phyloP scores from a whole-genome alignment of 2,329 filamentous ascomycete genomes.

The Colletotrichum chlorophyti region DNA sequence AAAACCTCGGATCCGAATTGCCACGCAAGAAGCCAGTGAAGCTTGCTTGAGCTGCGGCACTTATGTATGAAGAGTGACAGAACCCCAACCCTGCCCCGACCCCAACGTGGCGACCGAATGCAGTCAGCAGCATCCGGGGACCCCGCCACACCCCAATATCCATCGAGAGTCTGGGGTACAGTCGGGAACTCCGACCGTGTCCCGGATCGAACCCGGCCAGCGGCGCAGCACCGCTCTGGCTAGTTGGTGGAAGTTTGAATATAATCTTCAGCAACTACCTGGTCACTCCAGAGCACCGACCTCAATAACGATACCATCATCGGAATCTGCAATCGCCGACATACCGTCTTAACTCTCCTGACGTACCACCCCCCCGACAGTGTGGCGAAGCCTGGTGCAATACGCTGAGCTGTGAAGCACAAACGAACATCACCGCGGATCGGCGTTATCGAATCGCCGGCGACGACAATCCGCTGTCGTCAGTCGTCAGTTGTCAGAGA shows the following conservation, averaged over 20 bases:
- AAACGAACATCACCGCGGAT: background rate
- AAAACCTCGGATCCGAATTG: background rate
- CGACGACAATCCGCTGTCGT: background rate
- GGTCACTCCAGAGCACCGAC: background rate
- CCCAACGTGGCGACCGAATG: background rate
- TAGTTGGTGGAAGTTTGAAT: constrained; percentile 20
- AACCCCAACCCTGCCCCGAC: background rate
- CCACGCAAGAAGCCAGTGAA: background rate
- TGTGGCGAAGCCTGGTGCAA: background rate
- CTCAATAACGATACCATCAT: constrained; percentile 1
- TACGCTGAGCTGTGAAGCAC: constrained; percentile 18
- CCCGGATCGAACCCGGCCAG: constrained; percentile 19
- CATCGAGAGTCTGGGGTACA: constrained; percentile 23
- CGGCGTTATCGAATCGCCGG: constrained; percentile 5
- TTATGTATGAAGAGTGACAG: constrained; percentile 4
- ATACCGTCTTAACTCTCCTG: background rate
- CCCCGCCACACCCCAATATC: constrained; percentile 12
- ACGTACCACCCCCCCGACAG: background rate
- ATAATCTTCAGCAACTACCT: constrained; percentile 15
- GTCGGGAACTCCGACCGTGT: constrained; percentile 16
- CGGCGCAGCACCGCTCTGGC: background rate
- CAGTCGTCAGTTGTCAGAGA: background rate
- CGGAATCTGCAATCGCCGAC: constrained; percentile 16
- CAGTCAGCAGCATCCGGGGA: constrained; percentile 19
- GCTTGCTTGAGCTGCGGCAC: constrained; percentile 2